Percentiles rank a stretch among this genome's conserved stretches.
phyloP scores from a whole-genome alignment of 2,329 filamentous ascomycete genomes.

The Bertia moriformis region DNA sequence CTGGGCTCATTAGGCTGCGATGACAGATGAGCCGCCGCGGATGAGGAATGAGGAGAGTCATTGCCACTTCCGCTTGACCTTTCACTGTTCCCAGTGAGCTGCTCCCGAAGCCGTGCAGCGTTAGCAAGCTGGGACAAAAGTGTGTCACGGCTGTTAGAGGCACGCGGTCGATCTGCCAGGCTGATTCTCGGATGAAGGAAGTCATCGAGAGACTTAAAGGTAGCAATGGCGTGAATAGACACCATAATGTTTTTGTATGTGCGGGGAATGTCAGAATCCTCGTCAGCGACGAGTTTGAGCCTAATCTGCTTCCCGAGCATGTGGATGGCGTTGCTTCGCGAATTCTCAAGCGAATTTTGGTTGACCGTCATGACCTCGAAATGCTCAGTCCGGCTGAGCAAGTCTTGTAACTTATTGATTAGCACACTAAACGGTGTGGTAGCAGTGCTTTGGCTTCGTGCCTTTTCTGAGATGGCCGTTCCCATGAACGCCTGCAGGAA shows the following conservation, averaged over 20 bases:
- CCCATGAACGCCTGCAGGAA: slow-evolving; percentile 93
- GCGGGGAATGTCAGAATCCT: slow-evolving; percentile 76
- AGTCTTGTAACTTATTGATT: slow-evolving; percentile 85
- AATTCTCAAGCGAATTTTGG: slow-evolving; percentile 79
- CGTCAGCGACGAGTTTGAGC: slow-evolving; percentile 75
- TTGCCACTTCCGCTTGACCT: neutral
- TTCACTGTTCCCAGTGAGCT: neutral
- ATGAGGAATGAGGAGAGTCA: neutral
- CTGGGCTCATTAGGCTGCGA: neutral
- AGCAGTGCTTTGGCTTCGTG: slow-evolving; percentile 42
- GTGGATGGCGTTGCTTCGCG: slow-evolving; percentile 76
- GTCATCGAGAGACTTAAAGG: slow-evolving; percentile 91
- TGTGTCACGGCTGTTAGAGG: slow-evolving; percentile 34
- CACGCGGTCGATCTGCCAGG: slow-evolving; percentile 59
- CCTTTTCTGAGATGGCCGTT: slow-evolving; percentile 48
- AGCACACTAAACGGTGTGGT: slow-evolving; percentile 79
- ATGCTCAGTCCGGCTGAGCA: slow-evolving; percentile 90
- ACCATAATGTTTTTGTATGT: slow-evolving; percentile 92
- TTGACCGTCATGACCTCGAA: slow-evolving; percentile 95
- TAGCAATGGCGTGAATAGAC: slow-evolving; percentile 93
- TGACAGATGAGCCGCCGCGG: neutral
- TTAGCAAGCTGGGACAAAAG: slow-evolving; percentile 35
- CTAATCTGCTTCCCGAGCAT: slow-evolving; percentile 95
- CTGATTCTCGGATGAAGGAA: slow-evolving; percentile 84
- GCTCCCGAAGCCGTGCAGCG: neutral